Base-by-base conservation (phyloP, 129 eudicot genomes). In the Centella asiatica region DNA sequence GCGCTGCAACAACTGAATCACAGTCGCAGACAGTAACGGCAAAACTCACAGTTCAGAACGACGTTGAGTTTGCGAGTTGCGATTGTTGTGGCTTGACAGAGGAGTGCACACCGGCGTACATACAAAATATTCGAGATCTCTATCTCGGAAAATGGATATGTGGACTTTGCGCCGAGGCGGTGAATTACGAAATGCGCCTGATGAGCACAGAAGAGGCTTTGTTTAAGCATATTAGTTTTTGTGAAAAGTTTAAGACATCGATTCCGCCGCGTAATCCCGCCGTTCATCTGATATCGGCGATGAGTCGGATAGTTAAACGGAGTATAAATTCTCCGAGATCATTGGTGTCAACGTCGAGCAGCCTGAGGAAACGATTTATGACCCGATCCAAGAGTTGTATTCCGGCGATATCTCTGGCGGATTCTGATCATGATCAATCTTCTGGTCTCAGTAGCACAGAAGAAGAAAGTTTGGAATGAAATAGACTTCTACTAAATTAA, bases 121-220 rank as follows among this genome's bases (percentile, higher is more conserved):
- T 88, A 10, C 71, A 84, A 18, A 49, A 78, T 40, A 85, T 88
- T 28, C 86, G 84, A 13, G 85, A 84, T n/a, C 69, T 94, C 29
- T 84, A 76, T 62, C 77, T 67, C 1, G 90, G 90, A 2, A 88
- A 88, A 77, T 88, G 96, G 96, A 79, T 88, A 46, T 88, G 96
- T 56, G 96, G 96, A 71, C 77, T 88, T 6, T 88, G 96, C 44
- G 75, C 83, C 0, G 96, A 88, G 55, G 96, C 96, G 19, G 87
- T 88, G 2, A 79, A 88, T 27, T 82, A 88, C 19, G 96, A 88
- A 57, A 74, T 79, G 22, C 57, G 90, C 81, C 69, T 84, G 48
- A 76, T 84, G 45, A 88, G 76, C 74, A 74, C 85, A 4, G 89
- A 88, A 19, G 89, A 88, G 29, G 96, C 96, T 0, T 26, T 88